These are phyloP conservation scores for Ophiosphaerella korrae DNA, from an alignment of 2,329 filamentous ascomycete genomes.

Conservation along the genomic window DNA sequence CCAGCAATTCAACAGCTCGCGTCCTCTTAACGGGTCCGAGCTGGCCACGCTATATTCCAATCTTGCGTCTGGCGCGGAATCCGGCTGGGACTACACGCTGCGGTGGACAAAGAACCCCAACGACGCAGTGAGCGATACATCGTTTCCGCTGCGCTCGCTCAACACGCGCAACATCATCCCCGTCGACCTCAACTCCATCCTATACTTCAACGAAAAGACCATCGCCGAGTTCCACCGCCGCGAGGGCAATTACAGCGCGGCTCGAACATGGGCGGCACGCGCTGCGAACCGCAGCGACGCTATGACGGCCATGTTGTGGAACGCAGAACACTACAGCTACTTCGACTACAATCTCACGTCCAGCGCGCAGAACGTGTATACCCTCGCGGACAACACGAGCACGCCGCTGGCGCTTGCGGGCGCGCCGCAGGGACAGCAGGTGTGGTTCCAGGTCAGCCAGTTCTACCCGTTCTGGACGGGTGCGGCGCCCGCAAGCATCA, in stretches of 20 bases:
- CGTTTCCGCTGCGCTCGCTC: slow-evolving; percentile 69
- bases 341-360: slow-evolving; percentile 73
- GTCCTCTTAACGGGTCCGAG: slow-evolving; percentile 58
- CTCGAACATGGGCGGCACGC: slow-evolving; percentile 55
- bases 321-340: slow-evolving; percentile 65
- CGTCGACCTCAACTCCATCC: slow-evolving; percentile 70
- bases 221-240: slow-evolving; percentile 61
- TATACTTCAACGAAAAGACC: slow-evolving; percentile 68
- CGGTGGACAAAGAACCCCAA: slow-evolving; percentile 64
- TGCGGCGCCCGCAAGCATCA: slow-evolving; percentile 63
- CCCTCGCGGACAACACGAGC: slow-evolving; percentile 52
- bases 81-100: slow-evolving; percentile 67
- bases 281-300: slow-evolving; percentile 63
- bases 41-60: slow-evolving; percentile 63
- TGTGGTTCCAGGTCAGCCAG: slow-evolving; percentile 64
- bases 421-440: slow-evolving; percentile 61
- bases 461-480: slow-evolving; percentile 74
- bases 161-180: slow-evolving; percentile 65
- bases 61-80: slow-evolving; percentile 69
- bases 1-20: slow-evolving; percentile 61
- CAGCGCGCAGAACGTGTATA: slow-evolving; percentile 60
- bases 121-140: slow-evolving; percentile 64
- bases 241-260: slow-evolving; percentile 58
- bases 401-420: slow-evolving; percentile 42
- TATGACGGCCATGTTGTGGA: slow-evolving; percentile 70